phyloP scores from a whole-genome alignment of 2,329 filamentous ascomycete species.

The Alternaria dauci region DNA sequence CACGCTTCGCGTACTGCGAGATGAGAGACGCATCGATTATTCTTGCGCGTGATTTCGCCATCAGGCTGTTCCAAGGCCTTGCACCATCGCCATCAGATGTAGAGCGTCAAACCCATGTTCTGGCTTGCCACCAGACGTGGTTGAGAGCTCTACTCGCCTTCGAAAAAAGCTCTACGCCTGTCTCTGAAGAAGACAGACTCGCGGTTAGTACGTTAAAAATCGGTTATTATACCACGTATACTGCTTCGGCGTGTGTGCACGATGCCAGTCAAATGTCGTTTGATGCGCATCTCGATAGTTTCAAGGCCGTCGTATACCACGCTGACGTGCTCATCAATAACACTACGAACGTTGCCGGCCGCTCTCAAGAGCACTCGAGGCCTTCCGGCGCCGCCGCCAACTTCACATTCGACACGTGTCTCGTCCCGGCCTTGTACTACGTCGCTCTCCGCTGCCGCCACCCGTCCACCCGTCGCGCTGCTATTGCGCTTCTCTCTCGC shows the following conservation, averaged over 20 bases:
- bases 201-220: background rate
- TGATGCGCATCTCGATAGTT: background rate
- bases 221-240: background rate
- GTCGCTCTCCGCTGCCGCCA: background rate
- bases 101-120: background rate
- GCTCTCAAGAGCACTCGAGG: fast-evolving
- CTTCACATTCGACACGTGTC: background rate
- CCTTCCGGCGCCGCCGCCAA: background rate
- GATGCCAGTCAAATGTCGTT: background rate
- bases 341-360: too few species aligned
- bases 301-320: background rate
- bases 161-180: background rate
- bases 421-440: background rate
- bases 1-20: slow-evolving; percentile 13
- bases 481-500: background rate
- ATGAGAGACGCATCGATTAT: slow-evolving; percentile 17
- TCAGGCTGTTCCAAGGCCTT: slow-evolving; percentile 8
- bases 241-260: background rate
- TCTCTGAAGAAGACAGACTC: background rate
- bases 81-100: slow-evolving; percentile 8
- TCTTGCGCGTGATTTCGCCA: slow-evolving; percentile 11
- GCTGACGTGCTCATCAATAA: background rate
- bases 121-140: slow-evolving; percentile 12
- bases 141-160: background rate
- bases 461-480: background rate